Conservation (phyloP, 768 basidiomycete species). For the Russula earlei region DNA sequence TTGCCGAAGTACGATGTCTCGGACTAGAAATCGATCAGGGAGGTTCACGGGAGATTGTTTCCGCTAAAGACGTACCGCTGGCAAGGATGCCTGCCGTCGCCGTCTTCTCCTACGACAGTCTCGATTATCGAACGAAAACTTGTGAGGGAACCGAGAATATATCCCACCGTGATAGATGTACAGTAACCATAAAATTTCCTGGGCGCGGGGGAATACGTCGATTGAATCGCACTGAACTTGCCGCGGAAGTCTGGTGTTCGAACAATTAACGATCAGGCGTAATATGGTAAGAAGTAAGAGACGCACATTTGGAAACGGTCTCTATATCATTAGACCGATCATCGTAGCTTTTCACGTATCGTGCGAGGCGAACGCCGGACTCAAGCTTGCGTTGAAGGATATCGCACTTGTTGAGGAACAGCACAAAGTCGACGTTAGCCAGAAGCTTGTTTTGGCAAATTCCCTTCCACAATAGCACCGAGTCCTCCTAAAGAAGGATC, state of each 20-base stretch:
- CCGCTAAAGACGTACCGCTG: constrained; percentile 41
- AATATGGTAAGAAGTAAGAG: background rate
- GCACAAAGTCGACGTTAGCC: constrained; percentile 59
- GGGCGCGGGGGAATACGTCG: constrained; percentile 65
- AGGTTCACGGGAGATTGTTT: background rate
- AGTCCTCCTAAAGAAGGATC: constrained; percentile 48
- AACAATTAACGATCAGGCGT: background rate
- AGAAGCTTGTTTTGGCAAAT: constrained; percentile 66
- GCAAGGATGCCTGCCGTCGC: constrained; percentile 72
- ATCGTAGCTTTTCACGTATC: constrained; percentile 65
- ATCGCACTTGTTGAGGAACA: constrained; percentile 80
- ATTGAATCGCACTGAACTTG: constrained; percentile 68
- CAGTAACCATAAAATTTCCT: constrained; percentile 73
- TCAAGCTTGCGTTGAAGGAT: constrained; percentile 58
- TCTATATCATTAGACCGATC: constrained; percentile 62
- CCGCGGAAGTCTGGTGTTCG: constrained; percentile 44
- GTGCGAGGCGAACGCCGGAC: constrained; percentile 51
- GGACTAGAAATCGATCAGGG: constrained; percentile 14
- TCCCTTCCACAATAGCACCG: constrained; percentile 64
- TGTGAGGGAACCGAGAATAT: background rate
- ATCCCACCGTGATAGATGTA: constrained; percentile 59
- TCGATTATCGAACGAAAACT: background rate
- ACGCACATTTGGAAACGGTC: constrained; percentile 55
- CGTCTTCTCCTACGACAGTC: constrained; percentile 42
- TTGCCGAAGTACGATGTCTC: constrained; percentile 20